phyloP scores from a whole-genome alignment of 306 rosid species.

The Arachis hypogaea region DNA sequence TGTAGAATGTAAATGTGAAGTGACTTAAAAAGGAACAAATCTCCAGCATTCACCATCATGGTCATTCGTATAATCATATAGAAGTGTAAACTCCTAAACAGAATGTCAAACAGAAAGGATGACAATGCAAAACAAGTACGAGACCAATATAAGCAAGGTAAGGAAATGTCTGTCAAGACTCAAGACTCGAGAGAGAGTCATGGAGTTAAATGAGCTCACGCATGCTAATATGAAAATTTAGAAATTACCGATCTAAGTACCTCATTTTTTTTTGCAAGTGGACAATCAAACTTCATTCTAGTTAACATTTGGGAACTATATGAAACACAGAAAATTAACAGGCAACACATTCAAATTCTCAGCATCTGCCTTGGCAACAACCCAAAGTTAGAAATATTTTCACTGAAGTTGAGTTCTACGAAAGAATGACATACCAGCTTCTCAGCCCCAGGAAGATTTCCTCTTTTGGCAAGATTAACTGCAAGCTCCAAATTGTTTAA shows the following conservation, averaged over 20 bases:
- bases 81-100: not conserved
- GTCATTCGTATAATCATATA: slow-evolving; percentile 4
- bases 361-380: not conserved
- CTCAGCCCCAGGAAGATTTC: slow-evolving; percentile 99
- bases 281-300: slow-evolving; percentile 15
- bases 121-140: slow-evolving; percentile 15
- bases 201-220: slow-evolving; percentile 4
- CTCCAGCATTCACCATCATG: slow-evolving; percentile 23
- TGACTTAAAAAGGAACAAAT: slow-evolving; percentile 32
- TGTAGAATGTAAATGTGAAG: slow-evolving; percentile 16
- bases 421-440: slow-evolving; percentile 66
- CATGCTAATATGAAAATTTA: not conserved
- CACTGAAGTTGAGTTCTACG: slow-evolving; percentile 11
- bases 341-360: slow-evolving; percentile 10
- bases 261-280: slow-evolving; percentile 10
- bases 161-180: slow-evolving; percentile 13
- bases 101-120: slow-evolving; percentile 13
- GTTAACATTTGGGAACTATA: slow-evolving; percentile 16
- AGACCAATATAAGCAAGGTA: slow-evolving; percentile 14
- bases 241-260: slow-evolving; percentile 15
- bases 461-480: slow-evolving; percentile 98
- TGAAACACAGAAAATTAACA: slow-evolving; percentile 23
- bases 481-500: slow-evolving; percentile 98
- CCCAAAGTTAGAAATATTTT: slow-evolving; percentile 24
- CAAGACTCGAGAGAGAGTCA: not conserved